These are phyloP conservation scores for Fusarium sp. DNA, from an alignment of 2,329 filamentous ascomycete species.

Conservation along the genomic window DNA sequence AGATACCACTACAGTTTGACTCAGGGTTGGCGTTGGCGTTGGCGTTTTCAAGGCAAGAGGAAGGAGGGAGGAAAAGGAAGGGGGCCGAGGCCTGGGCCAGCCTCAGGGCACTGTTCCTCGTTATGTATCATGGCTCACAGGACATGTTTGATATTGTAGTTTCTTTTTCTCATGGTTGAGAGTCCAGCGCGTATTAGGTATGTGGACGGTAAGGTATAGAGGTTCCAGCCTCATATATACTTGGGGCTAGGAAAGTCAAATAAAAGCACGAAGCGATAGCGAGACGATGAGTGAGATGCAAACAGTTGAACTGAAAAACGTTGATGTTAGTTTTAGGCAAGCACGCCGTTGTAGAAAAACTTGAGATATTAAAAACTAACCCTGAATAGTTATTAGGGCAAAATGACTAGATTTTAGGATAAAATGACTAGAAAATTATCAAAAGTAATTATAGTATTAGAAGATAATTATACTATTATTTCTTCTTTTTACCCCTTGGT, in stretches of 20 bases:
- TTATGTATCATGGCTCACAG: conserved; percentile 1
- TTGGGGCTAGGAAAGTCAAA: not conserved
- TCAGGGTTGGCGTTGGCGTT: conserved; percentile 4
- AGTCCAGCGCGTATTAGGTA: not conserved
- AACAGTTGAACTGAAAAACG: not conserved
- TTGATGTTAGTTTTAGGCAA: not conserved
- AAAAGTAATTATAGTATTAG: too few species aligned
- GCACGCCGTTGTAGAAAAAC: too few species aligned
- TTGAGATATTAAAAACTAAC: too few species aligned
- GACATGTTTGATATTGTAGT: conserved; percentile 3
- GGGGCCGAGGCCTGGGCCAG: not conserved
- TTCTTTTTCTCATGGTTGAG: not conserved
- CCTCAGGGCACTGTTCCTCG: not conserved
- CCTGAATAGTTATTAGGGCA: too few species aligned
- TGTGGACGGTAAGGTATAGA: not conserved
- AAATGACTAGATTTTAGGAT: too few species aligned
- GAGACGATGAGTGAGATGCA: not conserved
- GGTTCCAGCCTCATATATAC: not conserved
- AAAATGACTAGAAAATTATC: too few species aligned
- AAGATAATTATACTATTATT: too few species aligned
- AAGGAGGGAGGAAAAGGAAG: not conserved
- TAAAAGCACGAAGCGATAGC: not conserved
- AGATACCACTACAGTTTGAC: conserved; percentile 32
- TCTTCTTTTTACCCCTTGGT: too few species aligned
- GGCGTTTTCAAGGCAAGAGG: conserved; percentile 24